phyloP scores from a whole-genome alignment of 495 filamentous ascomycete species.

The Letharia columbiana region DNA sequence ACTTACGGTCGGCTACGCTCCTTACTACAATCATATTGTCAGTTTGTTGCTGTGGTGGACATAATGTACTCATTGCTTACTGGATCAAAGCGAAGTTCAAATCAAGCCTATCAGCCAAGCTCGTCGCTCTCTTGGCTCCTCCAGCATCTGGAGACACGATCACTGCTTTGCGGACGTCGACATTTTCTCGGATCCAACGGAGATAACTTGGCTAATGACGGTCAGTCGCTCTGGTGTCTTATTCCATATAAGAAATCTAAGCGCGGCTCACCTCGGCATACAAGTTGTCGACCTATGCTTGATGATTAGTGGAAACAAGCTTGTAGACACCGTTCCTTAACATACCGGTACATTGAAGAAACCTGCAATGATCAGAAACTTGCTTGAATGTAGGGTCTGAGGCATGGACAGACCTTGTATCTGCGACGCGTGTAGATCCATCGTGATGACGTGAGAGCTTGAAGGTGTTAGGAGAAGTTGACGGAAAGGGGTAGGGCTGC shows the following conservation, averaged over 20 bases:
- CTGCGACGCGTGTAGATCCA: conserved; percentile 63
- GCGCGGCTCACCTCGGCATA: conserved; percentile 57
- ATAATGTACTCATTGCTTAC: conserved; percentile 20
- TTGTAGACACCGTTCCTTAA: neutral
- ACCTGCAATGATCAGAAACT: conserved; percentile 59
- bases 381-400: conserved; percentile 37
- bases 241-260: neutral
- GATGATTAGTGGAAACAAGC: neutral
- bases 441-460: conserved; percentile 64
- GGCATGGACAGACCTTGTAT: conserved; percentile 36
- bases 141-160: conserved; percentile 96
- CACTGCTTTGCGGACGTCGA: conserved; percentile 73
- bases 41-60: neutral
- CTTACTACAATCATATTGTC: conserved; percentile 40
- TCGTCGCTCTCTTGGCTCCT: conserved; percentile 78
- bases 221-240: conserved; percentile 53
- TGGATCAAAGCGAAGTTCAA: conserved; percentile 97
- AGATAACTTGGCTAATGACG: conserved; percentile 34
- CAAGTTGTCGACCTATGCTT: conserved; percentile 57
- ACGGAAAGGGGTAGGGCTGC: conserved; percentile 24
- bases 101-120: conserved; percentile 47
- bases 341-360: conserved; percentile 94
- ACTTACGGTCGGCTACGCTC: conserved; percentile 92
- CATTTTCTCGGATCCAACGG: conserved; percentile 79
- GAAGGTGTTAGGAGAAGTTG: conserved; percentile 37